Evolutionary conservation across 2,329 filamentous ascomycete genomes (phyloP), one percentile per base, ranked within the genome.

Genomic region (Aureobasidium sp.): DNA sequence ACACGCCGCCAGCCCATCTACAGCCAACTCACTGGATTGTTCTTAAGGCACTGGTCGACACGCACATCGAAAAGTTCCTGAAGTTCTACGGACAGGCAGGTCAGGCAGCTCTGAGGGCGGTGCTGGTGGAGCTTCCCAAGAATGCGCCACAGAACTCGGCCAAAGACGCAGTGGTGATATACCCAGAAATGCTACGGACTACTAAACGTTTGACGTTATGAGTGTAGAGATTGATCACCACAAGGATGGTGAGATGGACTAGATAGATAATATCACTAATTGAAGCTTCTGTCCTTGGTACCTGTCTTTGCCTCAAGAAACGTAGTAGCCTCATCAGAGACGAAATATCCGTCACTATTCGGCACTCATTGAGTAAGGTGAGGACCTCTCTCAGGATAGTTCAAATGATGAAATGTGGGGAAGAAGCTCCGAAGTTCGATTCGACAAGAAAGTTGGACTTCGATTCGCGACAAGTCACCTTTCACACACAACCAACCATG

Each of bases 1-100:
- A 91, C 71, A 88, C 90, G 0, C 87, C 90, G 0, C 70, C 84
- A 21, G 70, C 76, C 2, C 73, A 78, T 41, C 70, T 77, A 11
- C 75, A 75, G 44, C 72, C 79, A 37, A 79, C 80, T 45, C 81
- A 82, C 53, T 75, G 75, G 58, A 68, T 75, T 27, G 74, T 79
- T 11, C 69, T 87, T 30, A 79, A 83, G 67, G 78, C 77, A 41
- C 77, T 85, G 64, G 72, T 83, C 7, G 76, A 81, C 54, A 83
- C 87, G 29, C 88, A 88, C 64, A 86, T 90, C 65, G 81, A 85
- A 59, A 86, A 88, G 21, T 91, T 97, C 68, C 77, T 97, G 53
- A 79, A 80, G 15, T 90, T 94, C 67, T 99, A 92, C 69, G 93
- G 92, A 1, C 86, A 84, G 54, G 84, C 88, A 8, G 92, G 84